Conservation (phyloP, 176 grass and related monocot genomes). For the Tillandsia leiboldiana region DNA sequence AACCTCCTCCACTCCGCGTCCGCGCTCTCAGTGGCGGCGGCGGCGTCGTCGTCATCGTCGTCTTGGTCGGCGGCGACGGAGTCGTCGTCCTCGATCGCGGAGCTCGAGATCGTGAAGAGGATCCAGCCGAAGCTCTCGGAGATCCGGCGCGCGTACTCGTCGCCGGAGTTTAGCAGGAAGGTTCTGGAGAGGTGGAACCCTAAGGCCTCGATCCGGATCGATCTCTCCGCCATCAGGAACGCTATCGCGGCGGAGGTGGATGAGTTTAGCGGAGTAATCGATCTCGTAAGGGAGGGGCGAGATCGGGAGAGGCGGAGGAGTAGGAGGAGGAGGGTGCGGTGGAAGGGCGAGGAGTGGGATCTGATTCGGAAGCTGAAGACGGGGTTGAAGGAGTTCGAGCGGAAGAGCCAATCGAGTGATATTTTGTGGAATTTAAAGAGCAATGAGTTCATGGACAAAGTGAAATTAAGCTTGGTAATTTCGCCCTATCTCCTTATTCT, state of each 20-base stretch:
- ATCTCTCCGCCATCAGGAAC: slow-evolving; percentile 55
- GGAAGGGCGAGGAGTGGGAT: slow-evolving; percentile 41
- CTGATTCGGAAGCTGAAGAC: slow-evolving; percentile 51
- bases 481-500: background rate
- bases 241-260: slow-evolving; percentile 37
- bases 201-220: slow-evolving; percentile 44
- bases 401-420: slow-evolving; percentile 47
- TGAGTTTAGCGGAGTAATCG: slow-evolving; percentile 14
- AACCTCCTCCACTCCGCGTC: slow-evolving; percentile 36
- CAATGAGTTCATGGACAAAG: slow-evolving; percentile 56
- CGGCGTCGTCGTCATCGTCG: background rate
- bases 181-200: slow-evolving; percentile 35
- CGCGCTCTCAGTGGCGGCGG: slow-evolving; percentile 14
- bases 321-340: slow-evolving; percentile 15
- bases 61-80: background rate
- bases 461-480: slow-evolving; percentile 63
- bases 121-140: slow-evolving; percentile 73
- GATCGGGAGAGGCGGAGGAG: background rate
- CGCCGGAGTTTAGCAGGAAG: slow-evolving; percentile 31
- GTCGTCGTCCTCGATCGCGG: slow-evolving; percentile 37
- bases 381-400: slow-evolving; percentile 61
- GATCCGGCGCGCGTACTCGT: slow-evolving; percentile 50
- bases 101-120: slow-evolving; percentile 58
- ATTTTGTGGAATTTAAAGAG: slow-evolving; percentile 36
- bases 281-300: too few species aligned